Conservation (phyloP, 805 yeast genomes). For the Barnettozyma salicaria region DNA sequence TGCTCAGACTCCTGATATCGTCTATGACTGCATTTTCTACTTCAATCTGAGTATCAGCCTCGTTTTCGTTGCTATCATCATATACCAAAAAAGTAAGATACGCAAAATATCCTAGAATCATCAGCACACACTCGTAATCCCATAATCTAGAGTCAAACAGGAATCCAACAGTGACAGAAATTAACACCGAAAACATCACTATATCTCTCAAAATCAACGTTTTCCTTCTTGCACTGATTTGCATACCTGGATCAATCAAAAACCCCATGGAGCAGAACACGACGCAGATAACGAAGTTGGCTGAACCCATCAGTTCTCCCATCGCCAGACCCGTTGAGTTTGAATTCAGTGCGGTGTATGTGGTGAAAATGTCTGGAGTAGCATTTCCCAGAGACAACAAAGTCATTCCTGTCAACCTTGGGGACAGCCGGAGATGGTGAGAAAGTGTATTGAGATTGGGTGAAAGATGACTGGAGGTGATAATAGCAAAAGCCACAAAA, state of each 20-base stretch:
- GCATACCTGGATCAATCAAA: conserved; percentile 53
- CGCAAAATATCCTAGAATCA: conserved; percentile 49
- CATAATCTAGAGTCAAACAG: conserved; percentile 50
- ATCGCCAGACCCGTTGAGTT: conserved; percentile 75
- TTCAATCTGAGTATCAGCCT: too few species aligned
- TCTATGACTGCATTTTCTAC: too few species aligned
- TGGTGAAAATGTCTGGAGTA: conserved; percentile 81
- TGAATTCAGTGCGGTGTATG: conserved; percentile 71
- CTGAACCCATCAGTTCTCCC: conserved; percentile 89
- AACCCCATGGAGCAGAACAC: conserved; percentile 77
- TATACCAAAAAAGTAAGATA: conserved; percentile 41
- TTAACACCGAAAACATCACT: conserved; percentile 46
- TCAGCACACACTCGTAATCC: conserved; percentile 47
- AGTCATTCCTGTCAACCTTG: conserved; percentile 79
- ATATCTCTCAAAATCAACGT: conserved; percentile 61
- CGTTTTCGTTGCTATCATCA: background rate
- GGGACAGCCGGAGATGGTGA: conserved; percentile 54
- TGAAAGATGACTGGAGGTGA: conserved; percentile 78
- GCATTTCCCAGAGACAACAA: conserved; percentile 89
- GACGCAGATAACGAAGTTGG: conserved; percentile 72
- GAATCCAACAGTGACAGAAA: conserved; percentile 44
- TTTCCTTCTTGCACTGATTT: background rate
- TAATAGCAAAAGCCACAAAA: conserved; percentile 62
- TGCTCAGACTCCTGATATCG: conserved; percentile 4
- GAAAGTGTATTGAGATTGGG: conserved; percentile 73